These are phyloP conservation scores for Microdochium trichocladiopsis DNA, from an alignment of 2,329 filamentous ascomycete genomes.

Conservation along the genomic window DNA sequence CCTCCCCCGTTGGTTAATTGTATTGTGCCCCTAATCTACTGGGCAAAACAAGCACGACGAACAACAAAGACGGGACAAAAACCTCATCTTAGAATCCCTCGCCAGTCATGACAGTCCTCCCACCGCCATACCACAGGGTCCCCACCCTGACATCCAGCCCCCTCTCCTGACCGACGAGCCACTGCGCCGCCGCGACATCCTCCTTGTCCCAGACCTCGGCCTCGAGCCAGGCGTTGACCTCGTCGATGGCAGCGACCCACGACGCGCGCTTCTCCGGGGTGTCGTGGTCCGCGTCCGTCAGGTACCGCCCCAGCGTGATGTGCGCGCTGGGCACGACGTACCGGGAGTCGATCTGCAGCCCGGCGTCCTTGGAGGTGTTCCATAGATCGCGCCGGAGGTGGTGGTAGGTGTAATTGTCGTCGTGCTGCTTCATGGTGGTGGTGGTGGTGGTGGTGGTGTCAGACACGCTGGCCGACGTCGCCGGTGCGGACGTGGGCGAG, in stretches of 20 bases:
- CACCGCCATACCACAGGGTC: conserved; percentile 80
- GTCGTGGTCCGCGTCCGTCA: conserved; percentile 58
- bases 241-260: conserved; percentile 67
- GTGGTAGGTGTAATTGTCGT: conserved; percentile 77
- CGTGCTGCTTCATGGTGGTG: conserved; percentile 29
- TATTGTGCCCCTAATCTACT: too few relatives aligned
- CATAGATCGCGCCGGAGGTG: conserved; percentile 80
- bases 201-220: conserved; percentile 59
- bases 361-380: conserved; percentile 49
- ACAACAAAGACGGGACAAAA: too few relatives aligned
- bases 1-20: too few relatives aligned
- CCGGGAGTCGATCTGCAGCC: conserved; percentile 65
- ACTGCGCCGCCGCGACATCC: conserved; percentile 48
- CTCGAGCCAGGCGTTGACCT: conserved; percentile 69
- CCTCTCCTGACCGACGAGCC: conserved; percentile 80
- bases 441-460: too few relatives aligned
- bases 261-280: conserved; percentile 47
- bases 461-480: conserved; percentile 27
- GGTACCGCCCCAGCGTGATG: conserved; percentile 78
- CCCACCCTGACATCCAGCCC: conserved; percentile 73
- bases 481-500: conserved; percentile 28
- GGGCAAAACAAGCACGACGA: too few relatives aligned
- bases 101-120: conserved; percentile 58
- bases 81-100: conserved; percentile 45
- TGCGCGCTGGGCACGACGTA: conserved; percentile 89